These are phyloP conservation scores for Diaporthe ampelina DNA, from an alignment of 2,329 filamentous ascomycete species.

Conservation along the genomic window DNA sequence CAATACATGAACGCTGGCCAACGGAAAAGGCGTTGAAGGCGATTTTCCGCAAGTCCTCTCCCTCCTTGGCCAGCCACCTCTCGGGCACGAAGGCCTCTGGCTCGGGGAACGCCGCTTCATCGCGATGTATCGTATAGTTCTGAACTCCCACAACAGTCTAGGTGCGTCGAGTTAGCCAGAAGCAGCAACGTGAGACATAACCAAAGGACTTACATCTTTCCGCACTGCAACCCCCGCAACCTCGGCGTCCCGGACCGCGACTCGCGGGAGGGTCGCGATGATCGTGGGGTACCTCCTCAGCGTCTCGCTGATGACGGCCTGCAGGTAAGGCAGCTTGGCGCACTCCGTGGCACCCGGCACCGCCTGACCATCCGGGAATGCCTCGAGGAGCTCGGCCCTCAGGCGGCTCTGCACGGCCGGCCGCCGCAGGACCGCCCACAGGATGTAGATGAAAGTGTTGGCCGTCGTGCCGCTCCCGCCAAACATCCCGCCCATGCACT, in stretches of 20 bases:
- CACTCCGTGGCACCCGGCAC: slow-evolving; percentile 8
- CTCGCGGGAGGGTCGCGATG: slow-evolving; percentile 1
- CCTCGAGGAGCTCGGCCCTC: neutral
- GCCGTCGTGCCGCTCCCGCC: slow-evolving; percentile 13
- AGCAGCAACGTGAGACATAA: too few species aligned
- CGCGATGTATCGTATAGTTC: neutral
- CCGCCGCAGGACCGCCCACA: neutral
- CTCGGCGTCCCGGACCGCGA: neutral
- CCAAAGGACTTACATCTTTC: neutral
- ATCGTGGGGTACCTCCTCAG: slow-evolving; percentile 13
- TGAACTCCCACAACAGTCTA: neutral
- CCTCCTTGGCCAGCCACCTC: neutral
- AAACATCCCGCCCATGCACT: neutral
- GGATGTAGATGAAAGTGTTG: neutral
- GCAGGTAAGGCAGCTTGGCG: neutral
- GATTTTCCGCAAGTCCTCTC: neutral
- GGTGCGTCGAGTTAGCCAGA: too few species aligned
- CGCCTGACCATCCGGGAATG: neutral
- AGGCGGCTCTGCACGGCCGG: neutral
- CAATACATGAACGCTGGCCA: neutral
- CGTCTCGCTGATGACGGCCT: slow-evolving; percentile 7
- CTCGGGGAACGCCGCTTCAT: neutral
- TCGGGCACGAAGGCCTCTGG: neutral
- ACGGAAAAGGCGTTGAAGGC: neutral
- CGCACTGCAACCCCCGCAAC: neutral